These are phyloP conservation scores for Mycena galericulata DNA, from an alignment of 768 basidiomycete species.

Conservation along the genomic window DNA sequence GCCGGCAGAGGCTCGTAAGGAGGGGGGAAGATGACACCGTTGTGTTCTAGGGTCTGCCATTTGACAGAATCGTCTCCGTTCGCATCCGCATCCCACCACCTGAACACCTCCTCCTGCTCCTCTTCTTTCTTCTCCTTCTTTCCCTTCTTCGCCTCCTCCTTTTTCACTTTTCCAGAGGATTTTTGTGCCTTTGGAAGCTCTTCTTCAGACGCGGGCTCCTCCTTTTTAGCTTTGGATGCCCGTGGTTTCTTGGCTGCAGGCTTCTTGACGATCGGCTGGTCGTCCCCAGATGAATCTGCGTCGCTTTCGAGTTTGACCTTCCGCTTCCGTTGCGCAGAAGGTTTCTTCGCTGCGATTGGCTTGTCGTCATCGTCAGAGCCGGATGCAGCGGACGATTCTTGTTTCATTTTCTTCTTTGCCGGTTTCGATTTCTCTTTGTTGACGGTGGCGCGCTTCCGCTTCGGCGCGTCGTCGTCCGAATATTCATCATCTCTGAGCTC, in stretches of 20 bases:
- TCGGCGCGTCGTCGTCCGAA: constrained; percentile 57
- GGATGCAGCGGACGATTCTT: constrained; percentile 55
- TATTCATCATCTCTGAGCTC: constrained; percentile 50
- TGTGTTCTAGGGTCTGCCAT: constrained; percentile 96
- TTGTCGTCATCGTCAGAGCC: constrained; percentile 52
- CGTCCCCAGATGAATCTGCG: constrained; percentile 57
- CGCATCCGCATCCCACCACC: constrained; percentile 89
- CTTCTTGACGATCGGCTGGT: constrained; percentile 59
- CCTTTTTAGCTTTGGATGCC: constrained; percentile 66
- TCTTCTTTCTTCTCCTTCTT: constrained; percentile 73
- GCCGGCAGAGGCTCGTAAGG: constrained; percentile 89
- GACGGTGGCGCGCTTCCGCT: constrained; percentile 63
- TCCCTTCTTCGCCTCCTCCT: constrained; percentile 54
- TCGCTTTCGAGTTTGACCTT: constrained; percentile 66
- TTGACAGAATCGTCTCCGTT: constrained; percentile 84
- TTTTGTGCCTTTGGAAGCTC: constrained; percentile 62
- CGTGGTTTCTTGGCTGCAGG: constrained; percentile 54
- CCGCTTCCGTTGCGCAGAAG: constrained; percentile 51
- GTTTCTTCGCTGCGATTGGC: constrained; percentile 53
- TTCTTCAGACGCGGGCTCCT: constrained; percentile 49
- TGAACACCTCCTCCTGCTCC: constrained; percentile 80
- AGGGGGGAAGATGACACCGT: constrained; percentile 95
- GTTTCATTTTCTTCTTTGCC: constrained; percentile 74
- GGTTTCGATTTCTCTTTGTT: constrained; percentile 71
- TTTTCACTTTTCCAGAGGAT: constrained; percentile 56